Percentiles rank a stretch among this genome's conserved stretches.
These are phyloP conservation scores for Diaporthe batatas DNA, from an alignment of 2,329 filamentous ascomycete genomes.

Conservation along the genomic window DNA sequence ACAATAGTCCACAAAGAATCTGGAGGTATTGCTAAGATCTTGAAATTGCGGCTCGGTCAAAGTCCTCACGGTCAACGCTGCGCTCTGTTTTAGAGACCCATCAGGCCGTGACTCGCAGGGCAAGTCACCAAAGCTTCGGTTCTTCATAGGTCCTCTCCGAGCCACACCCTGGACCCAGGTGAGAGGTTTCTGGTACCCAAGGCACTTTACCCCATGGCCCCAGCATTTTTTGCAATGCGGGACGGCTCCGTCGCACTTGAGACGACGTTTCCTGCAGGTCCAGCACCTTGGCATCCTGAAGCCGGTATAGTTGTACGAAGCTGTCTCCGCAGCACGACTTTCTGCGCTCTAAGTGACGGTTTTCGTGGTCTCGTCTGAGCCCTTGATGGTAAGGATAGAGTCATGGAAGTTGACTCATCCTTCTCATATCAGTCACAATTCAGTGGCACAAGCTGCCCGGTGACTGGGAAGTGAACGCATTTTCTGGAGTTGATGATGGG, in stretches of 20 bases:
- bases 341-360: neutral
- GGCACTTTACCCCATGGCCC: constrained; percentile 10
- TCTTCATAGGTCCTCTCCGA: constrained; percentile 12
- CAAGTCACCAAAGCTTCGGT: neutral
- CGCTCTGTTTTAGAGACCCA: neutral
- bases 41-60: constrained; percentile 1
- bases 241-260: constrained; percentile 1
- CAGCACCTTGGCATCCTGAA: constrained; percentile 8
- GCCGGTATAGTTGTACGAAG: neutral
- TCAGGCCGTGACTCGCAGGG: neutral
- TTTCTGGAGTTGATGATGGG: neutral
- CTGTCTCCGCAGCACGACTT: neutral
- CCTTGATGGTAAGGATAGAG: neutral
- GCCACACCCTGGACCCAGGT: constrained; percentile 10
- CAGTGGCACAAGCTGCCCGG: too few relatives aligned
- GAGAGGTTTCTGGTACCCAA: constrained; percentile 16
- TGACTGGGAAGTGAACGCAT: too few relatives aligned
- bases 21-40: constrained; percentile 1
- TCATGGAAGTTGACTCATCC: neutral
- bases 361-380: neutral
- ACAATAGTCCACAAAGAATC: constrained; percentile 19
- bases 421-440: neutral
- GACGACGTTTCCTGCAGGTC: constrained; percentile 8
- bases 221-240: constrained; percentile 16
- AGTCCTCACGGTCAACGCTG: neutral